Evolutionary conservation across 2,329 filamentous ascomycete genomes (phyloP).

Genomic region (Aspergillus sp.): DNA sequence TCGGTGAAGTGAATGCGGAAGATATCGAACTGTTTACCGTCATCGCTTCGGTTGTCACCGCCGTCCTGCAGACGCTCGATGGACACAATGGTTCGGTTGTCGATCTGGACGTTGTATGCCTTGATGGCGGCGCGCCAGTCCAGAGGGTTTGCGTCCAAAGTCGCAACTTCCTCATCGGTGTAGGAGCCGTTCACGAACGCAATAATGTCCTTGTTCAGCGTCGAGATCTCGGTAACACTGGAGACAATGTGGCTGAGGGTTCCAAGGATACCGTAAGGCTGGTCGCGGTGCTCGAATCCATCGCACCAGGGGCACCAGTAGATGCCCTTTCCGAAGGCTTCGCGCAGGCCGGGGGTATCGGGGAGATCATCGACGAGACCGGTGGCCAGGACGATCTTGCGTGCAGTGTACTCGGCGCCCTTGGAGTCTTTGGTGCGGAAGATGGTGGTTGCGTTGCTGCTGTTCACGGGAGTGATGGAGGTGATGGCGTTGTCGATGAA

Average conservation of each 20-base stretch:
- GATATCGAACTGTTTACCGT: constrained; percentile 49
- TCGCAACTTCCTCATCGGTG: constrained; percentile 32
- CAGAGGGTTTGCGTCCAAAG: constrained; percentile 42
- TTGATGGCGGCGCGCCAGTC: constrained; percentile 44
- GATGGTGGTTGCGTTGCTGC: constrained; percentile 34
- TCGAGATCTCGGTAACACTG: constrained; percentile 53
- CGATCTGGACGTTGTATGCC: constrained; percentile 51
- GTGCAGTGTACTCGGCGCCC: constrained; percentile 44
- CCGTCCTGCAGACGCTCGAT: constrained; percentile 50
- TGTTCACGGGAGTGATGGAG: constrained; percentile 25
- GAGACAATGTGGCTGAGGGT: constrained; percentile 46
- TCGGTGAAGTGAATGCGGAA: constrained; percentile 56
- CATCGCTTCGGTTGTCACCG: constrained; percentile 25
- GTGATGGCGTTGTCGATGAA: constrained; percentile 56
- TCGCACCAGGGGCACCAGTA: constrained; percentile 68
- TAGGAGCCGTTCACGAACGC: constrained; percentile 62
- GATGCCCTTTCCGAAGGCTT: constrained; percentile 60
- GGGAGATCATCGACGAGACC: constrained; percentile 59
- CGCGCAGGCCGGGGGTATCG: constrained; percentile 52
- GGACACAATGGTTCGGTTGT: constrained; percentile 55
- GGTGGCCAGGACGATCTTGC: constrained; percentile 59
- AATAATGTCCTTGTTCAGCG: constrained; percentile 56
- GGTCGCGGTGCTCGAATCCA: constrained; percentile 61
- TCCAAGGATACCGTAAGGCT: constrained; percentile 56
- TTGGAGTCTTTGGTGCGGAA: constrained; percentile 47